Base-by-base conservation (phyloP, 495 filamentous ascomycete genomes). In the Penicillium canescens region DNA sequence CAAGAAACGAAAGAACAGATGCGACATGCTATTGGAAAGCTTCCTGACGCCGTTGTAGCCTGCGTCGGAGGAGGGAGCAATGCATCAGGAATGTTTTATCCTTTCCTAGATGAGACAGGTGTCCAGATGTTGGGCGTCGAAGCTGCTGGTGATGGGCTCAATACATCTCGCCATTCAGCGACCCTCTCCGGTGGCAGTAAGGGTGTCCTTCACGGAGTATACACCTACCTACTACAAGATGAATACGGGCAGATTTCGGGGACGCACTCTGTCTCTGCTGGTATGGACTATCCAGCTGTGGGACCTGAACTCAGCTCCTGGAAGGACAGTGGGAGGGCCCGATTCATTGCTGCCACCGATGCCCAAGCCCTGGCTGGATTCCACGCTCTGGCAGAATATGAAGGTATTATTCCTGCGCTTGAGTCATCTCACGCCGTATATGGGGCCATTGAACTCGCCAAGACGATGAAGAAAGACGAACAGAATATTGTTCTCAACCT, bases 41-140 rank as follows among this genome's bases (percentile, higher is more conserved):
- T 97, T 1, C 94, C 94, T 4, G 93, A 98, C 62, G 94, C 91
- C 1, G 90, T 97, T 1, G 90, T 98, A 13, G 93, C 94, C 4
- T 97, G 94, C 58, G 94, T 98, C 2, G 94, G 94, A 21, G 94
- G 93, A 54, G 94, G 93, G 21, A 87, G 80, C 56, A 96, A 96
- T 62, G 91, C 92, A 7, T 84, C 85, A 10, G 92, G 92, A 71
- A 96, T 96, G 89, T 96, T 98, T 72, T 91, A 94, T 62, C 94
- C 94, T 13, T 98, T 98, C 77, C 79, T 86, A 13, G 82, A 89
- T 31, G 92, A 97, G 57, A 74, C 78, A 1, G 82, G 77, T 57
- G 94, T 98, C 46, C 88, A 89, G 65, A 81, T 98, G 0, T 76
- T 98, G 4, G 94, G 94, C 43, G 92, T 98, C 3, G 93, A 98